Conservation (phyloP, 2,329 filamentous ascomycete genomes). For the Colletotrichum tropicale region DNA sequence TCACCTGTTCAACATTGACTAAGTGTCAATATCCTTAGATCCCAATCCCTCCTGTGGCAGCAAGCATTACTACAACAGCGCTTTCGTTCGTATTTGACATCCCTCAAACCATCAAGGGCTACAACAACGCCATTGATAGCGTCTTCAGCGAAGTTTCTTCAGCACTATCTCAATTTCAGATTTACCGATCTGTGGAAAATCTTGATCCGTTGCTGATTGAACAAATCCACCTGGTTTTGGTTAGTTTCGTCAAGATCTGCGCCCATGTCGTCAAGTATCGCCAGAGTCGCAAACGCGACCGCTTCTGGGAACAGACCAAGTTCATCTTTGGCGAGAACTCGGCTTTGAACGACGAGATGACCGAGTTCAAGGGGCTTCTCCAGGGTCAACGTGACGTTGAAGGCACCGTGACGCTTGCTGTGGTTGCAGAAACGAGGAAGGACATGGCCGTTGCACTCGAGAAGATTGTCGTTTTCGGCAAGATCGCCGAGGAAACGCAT, state of each 20-base stretch:
- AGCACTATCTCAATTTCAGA: background rate
- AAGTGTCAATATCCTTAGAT: accelerated
- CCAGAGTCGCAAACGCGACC: background rate
- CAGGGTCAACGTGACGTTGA: background rate
- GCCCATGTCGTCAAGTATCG: background rate
- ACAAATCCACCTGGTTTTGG: background rate
- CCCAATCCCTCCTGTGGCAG: background rate
- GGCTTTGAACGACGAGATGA: background rate
- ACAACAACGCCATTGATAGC: background rate
- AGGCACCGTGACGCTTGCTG: background rate
- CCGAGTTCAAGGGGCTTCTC: background rate
- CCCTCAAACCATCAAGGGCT: background rate
- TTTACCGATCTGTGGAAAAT: background rate
- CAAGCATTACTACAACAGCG: background rate
- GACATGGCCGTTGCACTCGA: background rate
- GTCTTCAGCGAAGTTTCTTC: background rate
- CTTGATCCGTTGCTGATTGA: background rate
- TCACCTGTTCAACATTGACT: background rate
- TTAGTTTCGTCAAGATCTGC: background rate
- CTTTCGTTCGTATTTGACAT: background rate
- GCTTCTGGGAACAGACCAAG: background rate
- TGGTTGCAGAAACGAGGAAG: background rate
- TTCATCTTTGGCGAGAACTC: background rate
- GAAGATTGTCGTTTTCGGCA: background rate
- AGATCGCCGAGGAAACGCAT: background rate